Conservation (phyloP, 2,329 filamentous ascomycete species). For the Calonectria leucothoes region DNA sequence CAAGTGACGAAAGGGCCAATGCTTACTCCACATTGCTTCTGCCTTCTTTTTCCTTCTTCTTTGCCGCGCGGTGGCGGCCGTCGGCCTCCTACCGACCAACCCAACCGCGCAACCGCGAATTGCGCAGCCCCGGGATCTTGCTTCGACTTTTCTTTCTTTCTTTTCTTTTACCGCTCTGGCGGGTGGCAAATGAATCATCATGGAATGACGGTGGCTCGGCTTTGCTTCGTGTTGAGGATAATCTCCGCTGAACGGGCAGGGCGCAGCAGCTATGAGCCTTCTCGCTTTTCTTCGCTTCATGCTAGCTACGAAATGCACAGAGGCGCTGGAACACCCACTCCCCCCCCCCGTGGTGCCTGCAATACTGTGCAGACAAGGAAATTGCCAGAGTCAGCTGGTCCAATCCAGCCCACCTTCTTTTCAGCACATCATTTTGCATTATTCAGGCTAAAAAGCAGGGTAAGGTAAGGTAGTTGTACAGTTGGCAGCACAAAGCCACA, state of each 20-base stretch:
- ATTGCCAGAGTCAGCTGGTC: not conserved
- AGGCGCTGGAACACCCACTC: not conserved
- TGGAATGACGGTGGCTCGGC: not conserved
- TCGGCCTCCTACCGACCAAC: not conserved
- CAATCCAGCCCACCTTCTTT: not conserved
- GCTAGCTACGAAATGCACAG: not conserved
- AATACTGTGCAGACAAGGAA: too few species aligned
- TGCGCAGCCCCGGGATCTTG: not conserved
- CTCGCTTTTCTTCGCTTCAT: not conserved
- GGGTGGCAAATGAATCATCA: not conserved
- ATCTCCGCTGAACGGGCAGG: constrained; percentile 15
- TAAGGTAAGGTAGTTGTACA: constrained; percentile 12
- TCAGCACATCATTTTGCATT: not conserved
- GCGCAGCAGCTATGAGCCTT: constrained; percentile 16
- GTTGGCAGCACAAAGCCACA: constrained; percentile 14
- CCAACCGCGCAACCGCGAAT: not conserved
- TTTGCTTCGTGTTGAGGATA: not conserved
- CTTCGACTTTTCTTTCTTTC: too few species aligned
- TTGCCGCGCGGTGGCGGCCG: not conserved
- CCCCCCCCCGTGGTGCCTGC: too few species aligned
- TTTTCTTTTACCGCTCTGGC: not conserved
- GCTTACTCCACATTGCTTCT: not conserved
- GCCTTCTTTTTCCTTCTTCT: not conserved
- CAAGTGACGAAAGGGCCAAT: not conserved
- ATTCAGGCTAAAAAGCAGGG: constrained; percentile 7